A percentile compares a stretch with the other conserved stretches of the same genome.
These are phyloP conservation scores for Asclepias syriaca DNA, from an alignment of 257 asterid species.

Conservation along the genomic window DNA sequence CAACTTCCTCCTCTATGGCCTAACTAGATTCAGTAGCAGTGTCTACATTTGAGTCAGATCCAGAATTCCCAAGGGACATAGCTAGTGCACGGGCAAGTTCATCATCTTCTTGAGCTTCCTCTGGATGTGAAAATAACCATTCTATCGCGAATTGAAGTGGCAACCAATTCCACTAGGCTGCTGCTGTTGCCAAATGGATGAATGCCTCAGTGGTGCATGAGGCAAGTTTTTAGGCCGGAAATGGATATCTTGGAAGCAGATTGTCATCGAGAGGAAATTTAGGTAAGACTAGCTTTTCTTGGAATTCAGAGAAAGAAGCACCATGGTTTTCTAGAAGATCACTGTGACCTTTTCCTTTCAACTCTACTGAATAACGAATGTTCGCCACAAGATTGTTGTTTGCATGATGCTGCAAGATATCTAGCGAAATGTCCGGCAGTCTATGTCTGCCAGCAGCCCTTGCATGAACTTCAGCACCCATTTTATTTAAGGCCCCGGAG, in stretches of 20 bases:
- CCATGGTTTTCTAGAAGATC: constrained; percentile 42
- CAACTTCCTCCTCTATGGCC: constrained; percentile 63
- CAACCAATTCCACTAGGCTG: no score
- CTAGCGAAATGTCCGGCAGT: constrained; percentile 21
- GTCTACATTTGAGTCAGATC: constrained; percentile 62
- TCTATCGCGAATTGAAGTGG: no score
- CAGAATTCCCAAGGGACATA: constrained; percentile 90
- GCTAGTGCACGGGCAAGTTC: constrained; percentile 99
- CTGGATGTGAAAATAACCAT: constrained; percentile 94
- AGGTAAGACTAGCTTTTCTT: constrained; percentile 62
- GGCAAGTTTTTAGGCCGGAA: constrained; percentile 43
- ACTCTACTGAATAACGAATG: constrained; percentile 32
- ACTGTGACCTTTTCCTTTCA: constrained; percentile 57
- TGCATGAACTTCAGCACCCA: constrained; percentile 14
- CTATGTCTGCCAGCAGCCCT: constrained; percentile 14
- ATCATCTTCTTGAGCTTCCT: constrained; percentile 86
- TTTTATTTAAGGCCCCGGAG: no score
- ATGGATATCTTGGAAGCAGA: constrained; percentile 60
- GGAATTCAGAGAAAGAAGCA: constrained; percentile 50
- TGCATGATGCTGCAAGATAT: constrained; percentile 28
- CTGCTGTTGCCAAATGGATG: no score
- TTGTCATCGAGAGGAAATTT: constrained; percentile 68
- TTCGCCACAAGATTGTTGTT: constrained; percentile 39
- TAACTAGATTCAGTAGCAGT: constrained; percentile 39
- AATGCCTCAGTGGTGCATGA: constrained; percentile 32